Conservation (phyloP, 495 filamentous ascomycete species). For the Penicillium tannophilum region DNA sequence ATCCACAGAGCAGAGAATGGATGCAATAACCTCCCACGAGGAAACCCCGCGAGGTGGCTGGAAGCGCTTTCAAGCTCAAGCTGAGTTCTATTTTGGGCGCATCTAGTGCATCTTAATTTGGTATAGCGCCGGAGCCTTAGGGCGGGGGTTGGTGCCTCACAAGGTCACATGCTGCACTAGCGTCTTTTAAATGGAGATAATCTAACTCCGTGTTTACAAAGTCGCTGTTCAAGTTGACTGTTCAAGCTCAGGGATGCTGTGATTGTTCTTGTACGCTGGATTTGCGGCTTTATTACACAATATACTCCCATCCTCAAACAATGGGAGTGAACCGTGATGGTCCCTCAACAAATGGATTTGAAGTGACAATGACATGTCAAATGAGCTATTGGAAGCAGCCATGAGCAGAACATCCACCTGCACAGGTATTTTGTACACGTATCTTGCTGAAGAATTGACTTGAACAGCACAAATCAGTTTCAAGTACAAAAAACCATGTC, state of each 20-base stretch:
- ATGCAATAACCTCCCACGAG: slow-evolving; percentile 22
- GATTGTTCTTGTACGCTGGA: too few relatives aligned
- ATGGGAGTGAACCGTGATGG: too few relatives aligned
- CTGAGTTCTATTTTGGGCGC: slow-evolving; percentile 31
- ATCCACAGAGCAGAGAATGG: not conserved
- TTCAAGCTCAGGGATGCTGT: too few relatives aligned
- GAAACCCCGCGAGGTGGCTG: slow-evolving; percentile 32
- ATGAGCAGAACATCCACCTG: too few relatives aligned
- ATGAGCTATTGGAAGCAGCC: too few relatives aligned
- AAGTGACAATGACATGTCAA: too few relatives aligned
- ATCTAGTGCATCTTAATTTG: slow-evolving; percentile 20
- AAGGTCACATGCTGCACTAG: slow-evolving; percentile 17
- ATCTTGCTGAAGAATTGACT: not conserved
- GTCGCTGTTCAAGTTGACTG: too few relatives aligned
- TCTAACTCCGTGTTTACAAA: not conserved
- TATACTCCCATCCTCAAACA: too few relatives aligned
- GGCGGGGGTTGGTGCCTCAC: slow-evolving; percentile 30
- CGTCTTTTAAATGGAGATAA: not conserved
- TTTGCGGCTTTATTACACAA: too few relatives aligned
- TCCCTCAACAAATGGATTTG: too few relatives aligned
- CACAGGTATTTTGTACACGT: too few relatives aligned
- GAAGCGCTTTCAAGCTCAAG: slow-evolving; percentile 29
- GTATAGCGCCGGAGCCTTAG: slow-evolving; percentile 24
- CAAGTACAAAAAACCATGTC: not conserved
- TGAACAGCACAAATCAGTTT: too few relatives aligned